Percentiles rank a stretch among this genome's conserved stretches.
Conservation (phyloP, 1,284 basidiomycete genomes). For the Trichosporon asahii region DNA sequence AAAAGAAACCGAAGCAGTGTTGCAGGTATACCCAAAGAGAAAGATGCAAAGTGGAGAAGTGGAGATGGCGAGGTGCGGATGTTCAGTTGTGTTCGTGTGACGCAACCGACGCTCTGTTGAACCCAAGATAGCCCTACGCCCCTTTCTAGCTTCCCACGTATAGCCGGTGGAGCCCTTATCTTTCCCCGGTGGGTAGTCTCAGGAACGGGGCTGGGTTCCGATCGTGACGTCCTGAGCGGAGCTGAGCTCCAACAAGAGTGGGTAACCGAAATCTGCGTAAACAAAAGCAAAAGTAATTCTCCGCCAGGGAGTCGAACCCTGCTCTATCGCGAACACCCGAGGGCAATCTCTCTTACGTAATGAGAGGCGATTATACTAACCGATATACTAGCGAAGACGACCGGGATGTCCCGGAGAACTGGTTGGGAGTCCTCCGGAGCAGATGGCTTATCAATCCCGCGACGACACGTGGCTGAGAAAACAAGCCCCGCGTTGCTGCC, state of each 20-base stretch:
- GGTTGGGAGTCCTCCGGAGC: not conserved
- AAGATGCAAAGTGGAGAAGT: not conserved
- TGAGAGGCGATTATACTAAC: slow-evolving; percentile 20
- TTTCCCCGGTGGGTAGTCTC: not conserved
- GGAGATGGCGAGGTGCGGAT: not conserved
- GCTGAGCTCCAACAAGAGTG: not conserved
- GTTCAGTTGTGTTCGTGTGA: not conserved
- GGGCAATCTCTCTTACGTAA: not conserved
- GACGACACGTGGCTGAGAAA: not conserved
- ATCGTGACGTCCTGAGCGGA: not conserved
- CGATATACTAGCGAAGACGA: slow-evolving; percentile 18
- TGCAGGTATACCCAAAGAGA: not conserved
- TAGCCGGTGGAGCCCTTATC: slow-evolving; percentile 7
- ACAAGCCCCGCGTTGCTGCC: not conserved
- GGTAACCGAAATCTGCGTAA: not conserved
- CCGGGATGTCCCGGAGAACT: not conserved
- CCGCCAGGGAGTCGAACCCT: slow-evolving; percentile 20
- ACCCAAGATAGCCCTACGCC: not conserved
- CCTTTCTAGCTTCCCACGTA: not conserved
- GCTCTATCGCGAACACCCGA: slow-evolving; percentile 15
- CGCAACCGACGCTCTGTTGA: not conserved
- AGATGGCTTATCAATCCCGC: not conserved
- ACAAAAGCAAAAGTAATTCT: slow-evolving; percentile 11
- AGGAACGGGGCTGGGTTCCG: not conserved
- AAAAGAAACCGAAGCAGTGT: not conserved